phyloP scores from a whole-genome alignment of 1,284 basidiomycete species.

The Heterobasidion annosum region DNA sequence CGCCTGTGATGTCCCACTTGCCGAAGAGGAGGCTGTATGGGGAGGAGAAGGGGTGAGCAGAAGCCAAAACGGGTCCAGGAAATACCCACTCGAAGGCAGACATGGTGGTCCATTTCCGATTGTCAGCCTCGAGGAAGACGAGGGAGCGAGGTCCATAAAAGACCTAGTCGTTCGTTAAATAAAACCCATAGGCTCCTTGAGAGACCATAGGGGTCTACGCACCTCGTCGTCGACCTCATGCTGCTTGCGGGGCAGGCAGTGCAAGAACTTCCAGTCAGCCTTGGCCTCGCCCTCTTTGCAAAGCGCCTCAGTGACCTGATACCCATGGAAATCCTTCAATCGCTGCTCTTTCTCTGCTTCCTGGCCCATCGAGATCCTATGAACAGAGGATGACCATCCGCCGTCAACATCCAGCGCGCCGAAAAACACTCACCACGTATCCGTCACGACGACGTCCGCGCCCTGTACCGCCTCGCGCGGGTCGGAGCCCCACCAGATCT shows the following conservation, averaged over 20 bases:
- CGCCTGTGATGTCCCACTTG: conserved; percentile 29
- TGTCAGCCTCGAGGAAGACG: conserved; percentile 73
- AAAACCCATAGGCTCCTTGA: not conserved
- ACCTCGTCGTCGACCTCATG: conserved; percentile 95
- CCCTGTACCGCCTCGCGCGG: conserved; percentile 83
- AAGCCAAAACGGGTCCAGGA: not conserved
- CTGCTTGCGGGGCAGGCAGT: conserved; percentile 89
- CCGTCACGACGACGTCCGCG: conserved; percentile 92
- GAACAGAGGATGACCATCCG: not conserved
- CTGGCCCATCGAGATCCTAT: conserved; percentile 97
- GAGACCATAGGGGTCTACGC: conserved; percentile 15
- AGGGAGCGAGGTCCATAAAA: conserved; percentile 73
- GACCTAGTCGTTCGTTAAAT: conserved; percentile 31
- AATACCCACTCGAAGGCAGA: conserved; percentile 72
- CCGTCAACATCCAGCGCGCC: not conserved
- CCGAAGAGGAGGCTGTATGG: conserved; percentile 35
- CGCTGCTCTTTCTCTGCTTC: conserved; percentile 92
- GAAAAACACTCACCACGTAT: conserved; percentile 69
- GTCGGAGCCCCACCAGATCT: conserved; percentile 69
- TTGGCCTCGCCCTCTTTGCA: conserved; percentile 78
- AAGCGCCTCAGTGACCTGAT: conserved; percentile 88
- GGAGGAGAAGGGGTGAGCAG: not conserved
- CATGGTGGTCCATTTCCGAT: conserved; percentile 94
- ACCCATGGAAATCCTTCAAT: conserved; percentile 82
- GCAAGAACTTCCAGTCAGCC: conserved; percentile 90